A percentile compares a stretch with the other conserved stretches of the same genome.
Evolutionary conservation across 73 alveolate species (phyloP).

Genomic region (Paramecium octaurelia): DNA sequence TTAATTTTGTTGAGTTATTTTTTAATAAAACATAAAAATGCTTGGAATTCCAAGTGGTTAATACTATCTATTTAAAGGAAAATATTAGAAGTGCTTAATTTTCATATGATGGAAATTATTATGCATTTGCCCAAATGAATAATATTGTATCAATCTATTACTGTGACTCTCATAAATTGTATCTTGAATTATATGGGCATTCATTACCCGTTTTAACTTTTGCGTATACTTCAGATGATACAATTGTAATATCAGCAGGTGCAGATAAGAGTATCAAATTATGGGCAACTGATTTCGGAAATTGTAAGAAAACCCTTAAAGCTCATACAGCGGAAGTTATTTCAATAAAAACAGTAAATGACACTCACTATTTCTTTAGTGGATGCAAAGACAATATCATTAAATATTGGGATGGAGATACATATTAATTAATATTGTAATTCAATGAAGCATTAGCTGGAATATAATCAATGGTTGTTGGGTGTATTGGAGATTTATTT

Average conservation of each 20-base stretch:
- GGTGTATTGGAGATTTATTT: conserved; percentile 90
- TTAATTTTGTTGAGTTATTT: conserved; percentile 72
- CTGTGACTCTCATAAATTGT: conserved; percentile 88
- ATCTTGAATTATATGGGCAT: conserved; percentile 93
- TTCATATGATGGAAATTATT: conserved; percentile 86
- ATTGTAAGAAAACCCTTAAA: conserved; percentile 89
- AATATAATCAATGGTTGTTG: conserved; percentile 84
- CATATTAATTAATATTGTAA: conserved; percentile 83
- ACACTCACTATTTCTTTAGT: conserved; percentile 94
- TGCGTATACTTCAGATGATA: conserved; percentile 89
- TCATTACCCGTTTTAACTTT: conserved; percentile 89
- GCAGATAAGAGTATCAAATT: conserved; percentile 93
- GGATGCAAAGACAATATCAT: conserved; percentile 88
- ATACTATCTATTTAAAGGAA: conserved; percentile 32
- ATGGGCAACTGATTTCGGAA: conserved; percentile 98
- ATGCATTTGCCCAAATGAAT: conserved; percentile 86
- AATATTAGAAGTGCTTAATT: conserved; percentile 62
- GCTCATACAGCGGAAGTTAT: conserved; percentile 88
- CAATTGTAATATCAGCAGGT: conserved; percentile 84
- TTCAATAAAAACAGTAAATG: conserved; percentile 87
- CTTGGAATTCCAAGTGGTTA: conserved; percentile 24
- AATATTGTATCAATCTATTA: conserved; percentile 82
- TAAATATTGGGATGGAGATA: conserved; percentile 94
- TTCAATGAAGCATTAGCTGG: conserved; percentile 82
- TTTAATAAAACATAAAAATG: conserved; percentile 41